These are phyloP conservation scores for Gryganskiella cystojenkinii DNA, from an alignment of 192 early-diverging fungal genomes.

Conservation along the genomic window DNA sequence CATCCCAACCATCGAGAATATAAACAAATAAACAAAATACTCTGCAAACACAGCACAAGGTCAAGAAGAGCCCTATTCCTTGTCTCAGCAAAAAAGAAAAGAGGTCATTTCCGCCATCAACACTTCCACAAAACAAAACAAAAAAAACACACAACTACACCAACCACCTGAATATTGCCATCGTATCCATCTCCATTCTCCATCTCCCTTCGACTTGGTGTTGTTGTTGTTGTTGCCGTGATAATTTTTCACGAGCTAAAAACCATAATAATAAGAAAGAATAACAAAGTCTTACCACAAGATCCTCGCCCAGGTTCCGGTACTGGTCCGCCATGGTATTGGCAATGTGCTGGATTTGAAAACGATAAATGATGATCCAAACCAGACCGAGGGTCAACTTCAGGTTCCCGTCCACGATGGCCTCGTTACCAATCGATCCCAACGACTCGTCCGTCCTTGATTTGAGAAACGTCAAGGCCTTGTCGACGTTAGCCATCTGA, in stretches of 20 bases:
- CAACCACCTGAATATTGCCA: too few species aligned
- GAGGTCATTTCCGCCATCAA: background rate
- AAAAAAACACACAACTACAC: background rate
- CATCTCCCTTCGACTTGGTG: background rate
- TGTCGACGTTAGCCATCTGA: conserved; percentile 81
- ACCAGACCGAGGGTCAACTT: conserved; percentile 72
- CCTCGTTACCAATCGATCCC: conserved; percentile 73
- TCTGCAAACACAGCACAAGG: too few species aligned
- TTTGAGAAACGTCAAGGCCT: conserved; percentile 73
- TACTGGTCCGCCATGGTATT: conserved; percentile 51
- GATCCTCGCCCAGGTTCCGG: conserved; percentile 35
- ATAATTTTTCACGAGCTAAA: too few species aligned
- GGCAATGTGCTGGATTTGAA: conserved; percentile 62
- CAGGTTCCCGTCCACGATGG: conserved; percentile 79
- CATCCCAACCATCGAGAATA: background rate
- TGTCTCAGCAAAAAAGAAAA: background rate
- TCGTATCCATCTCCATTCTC: background rate
- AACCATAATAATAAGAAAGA: too few species aligned
- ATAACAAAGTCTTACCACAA: conserved; percentile 43
- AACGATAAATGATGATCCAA: conserved; percentile 65
- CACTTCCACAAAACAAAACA: background rate
- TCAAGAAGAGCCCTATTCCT: background rate
- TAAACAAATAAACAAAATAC: conserved; percentile 1
- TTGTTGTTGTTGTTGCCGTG: background rate
- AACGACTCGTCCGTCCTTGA: conserved; percentile 55